These are phyloP conservation scores for Aaosphaeria arxii DNA, from an alignment of 2,329 filamentous ascomycete species.

Conservation along the genomic window DNA sequence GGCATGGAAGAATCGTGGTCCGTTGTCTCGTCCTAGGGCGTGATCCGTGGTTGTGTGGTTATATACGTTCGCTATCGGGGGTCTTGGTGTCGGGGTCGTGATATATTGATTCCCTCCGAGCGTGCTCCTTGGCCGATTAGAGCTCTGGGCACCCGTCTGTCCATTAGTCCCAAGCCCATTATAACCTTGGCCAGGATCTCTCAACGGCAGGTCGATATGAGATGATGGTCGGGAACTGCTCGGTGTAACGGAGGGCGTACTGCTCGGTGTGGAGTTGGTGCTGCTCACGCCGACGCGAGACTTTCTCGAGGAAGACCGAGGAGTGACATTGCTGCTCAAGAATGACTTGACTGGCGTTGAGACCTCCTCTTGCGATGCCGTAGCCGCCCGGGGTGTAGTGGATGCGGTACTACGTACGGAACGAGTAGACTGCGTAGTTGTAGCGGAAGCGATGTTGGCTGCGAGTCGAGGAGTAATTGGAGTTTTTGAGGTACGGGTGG, in stretches of 20 bases:
- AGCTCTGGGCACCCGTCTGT: constrained; percentile 13
- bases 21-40: constrained; percentile 24
- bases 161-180: constrained; percentile 19
- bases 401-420: constrained; percentile 18
- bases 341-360: constrained; percentile 54
- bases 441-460: constrained; percentile 30
- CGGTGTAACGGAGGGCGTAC: constrained; percentile 52
- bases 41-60: constrained; percentile 22
- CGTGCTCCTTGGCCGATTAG: constrained; percentile 38
- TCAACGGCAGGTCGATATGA: constrained; percentile 24
- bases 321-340: constrained; percentile 69
- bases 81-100: constrained; percentile 19
- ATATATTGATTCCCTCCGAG: constrained; percentile 23
- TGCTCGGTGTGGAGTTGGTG: constrained; percentile 62
- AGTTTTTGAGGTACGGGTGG: constrained; percentile 54
- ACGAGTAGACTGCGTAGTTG: constrained; percentile 28
- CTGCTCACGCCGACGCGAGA: constrained; percentile 63
- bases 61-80: constrained; percentile 22
- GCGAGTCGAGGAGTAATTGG: constrained; percentile 61
- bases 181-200: constrained; percentile 24
- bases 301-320: constrained; percentile 72
- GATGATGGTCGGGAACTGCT: constrained; percentile 32
- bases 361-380: constrained; percentile 48
- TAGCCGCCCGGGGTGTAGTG: constrained; percentile 31
- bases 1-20: constrained; percentile 86